Conservation (phyloP, 225 moss, liverwort and hornwort species). For the Bryoerythrophyllum caledonicum region DNA sequence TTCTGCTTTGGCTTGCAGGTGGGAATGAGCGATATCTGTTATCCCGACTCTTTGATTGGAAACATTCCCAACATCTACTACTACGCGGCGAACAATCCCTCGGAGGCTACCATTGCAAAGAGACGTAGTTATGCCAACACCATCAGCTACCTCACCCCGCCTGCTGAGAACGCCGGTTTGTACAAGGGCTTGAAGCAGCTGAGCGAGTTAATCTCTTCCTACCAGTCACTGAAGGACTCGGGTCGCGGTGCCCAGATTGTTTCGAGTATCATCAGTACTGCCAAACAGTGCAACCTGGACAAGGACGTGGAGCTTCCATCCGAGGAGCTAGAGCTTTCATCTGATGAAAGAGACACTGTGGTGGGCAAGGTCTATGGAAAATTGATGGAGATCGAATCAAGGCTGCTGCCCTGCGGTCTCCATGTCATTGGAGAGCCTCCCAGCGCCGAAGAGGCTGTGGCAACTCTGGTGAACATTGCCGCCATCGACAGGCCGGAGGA, state of each 20-base stretch:
- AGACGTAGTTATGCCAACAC: conserved; percentile 97
- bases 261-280: conserved; percentile 90
- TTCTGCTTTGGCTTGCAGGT: conserved; percentile 47
- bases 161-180: conserved; percentile 94
- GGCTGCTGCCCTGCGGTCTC: conserved; percentile 86
- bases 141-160: conserved; percentile 96
- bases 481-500: conserved; percentile 97
- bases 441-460: conserved; percentile 87
- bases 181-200: conserved; percentile 98
- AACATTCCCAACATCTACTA: conserved; percentile 99
- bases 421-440: conserved; percentile 97
- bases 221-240: conserved; percentile 88
- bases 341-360: conserved; percentile 81
- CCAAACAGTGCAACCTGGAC: conserved; percentile 94
- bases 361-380: conserved; percentile 96
- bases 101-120: conserved; percentile 97
- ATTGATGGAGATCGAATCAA: conserved; percentile 97
- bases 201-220: conserved; percentile 94
- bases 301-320: conserved; percentile 81
- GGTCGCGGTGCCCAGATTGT: conserved; percentile 96
- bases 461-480: conserved; percentile 91
- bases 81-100: conserved; percentile 97
- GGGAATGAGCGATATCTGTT: conserved; percentile 96
- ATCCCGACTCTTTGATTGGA: conserved; percentile 86
- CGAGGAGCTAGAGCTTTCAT: conserved; percentile 64